phyloP scores from a whole-genome alignment of 345 rosid species.

The Eucalyptus regnans region DNA sequence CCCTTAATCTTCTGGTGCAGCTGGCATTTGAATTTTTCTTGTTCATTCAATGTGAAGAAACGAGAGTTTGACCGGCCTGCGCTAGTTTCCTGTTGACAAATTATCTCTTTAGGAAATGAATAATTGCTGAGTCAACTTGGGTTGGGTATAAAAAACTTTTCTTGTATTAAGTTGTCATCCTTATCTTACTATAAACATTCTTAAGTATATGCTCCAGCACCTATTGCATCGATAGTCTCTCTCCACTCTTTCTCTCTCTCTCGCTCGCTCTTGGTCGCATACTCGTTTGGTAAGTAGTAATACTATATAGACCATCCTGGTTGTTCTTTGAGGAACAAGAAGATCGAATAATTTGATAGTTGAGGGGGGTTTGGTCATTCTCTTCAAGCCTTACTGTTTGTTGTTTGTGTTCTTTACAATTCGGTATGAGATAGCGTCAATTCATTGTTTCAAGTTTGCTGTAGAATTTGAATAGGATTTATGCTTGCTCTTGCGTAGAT shows the following conservation, averaged over 20 bases:
- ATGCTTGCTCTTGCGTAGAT: not conserved
- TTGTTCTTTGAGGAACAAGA: not conserved
- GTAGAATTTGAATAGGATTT: not conserved
- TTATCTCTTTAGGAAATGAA: not conserved
- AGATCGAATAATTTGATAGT: not conserved
- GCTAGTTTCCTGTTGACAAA: not conserved
- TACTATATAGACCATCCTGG: not conserved
- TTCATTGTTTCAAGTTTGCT: not conserved
- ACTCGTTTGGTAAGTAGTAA: not conserved
- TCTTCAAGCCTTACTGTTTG: not conserved
- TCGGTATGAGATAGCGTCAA: not conserved
- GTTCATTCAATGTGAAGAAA: not conserved
- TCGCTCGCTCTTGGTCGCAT: not conserved
- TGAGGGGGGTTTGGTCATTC: not conserved
- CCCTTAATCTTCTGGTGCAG: not conserved
- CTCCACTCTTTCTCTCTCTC: not conserved
- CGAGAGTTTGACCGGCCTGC: not conserved
- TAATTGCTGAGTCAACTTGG: not conserved
- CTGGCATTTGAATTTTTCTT: not conserved
- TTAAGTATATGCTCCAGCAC: not conserved
- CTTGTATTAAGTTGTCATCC: not conserved
- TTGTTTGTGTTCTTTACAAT: not conserved
- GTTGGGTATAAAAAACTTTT: not conserved
- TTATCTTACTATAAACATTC: not conserved
- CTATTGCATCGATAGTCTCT: not conserved